phyloP scores from a whole-genome alignment of 169 alveolate species.

The Plasmodium vivax region DNA sequence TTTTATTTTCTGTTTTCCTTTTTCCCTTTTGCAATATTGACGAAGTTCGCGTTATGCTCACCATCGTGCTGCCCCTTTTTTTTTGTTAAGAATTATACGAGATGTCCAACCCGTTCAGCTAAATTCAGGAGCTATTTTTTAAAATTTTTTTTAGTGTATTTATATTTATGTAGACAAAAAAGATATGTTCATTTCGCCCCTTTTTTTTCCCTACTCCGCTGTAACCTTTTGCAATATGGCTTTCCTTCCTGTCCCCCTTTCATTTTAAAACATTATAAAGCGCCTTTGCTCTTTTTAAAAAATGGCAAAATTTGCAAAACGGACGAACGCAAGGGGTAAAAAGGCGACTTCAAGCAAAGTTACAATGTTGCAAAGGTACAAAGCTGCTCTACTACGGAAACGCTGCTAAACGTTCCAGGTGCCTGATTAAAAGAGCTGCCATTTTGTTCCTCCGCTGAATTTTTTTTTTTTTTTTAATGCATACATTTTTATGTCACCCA shows the following conservation, averaged over 20 bases:
- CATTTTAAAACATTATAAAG: constrained; percentile 2
- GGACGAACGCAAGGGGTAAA: background rate
- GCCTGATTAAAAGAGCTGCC: background rate
- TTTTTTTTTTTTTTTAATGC: background rate
- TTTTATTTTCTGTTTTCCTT: background rate
- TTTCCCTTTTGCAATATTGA: background rate
- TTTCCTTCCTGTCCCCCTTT: background rate
- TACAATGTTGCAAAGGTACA: background rate
- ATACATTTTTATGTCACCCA: background rate
- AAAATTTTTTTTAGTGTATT: background rate
- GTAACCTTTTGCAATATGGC: background rate
- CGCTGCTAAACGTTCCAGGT: background rate
- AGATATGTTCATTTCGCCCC: background rate
- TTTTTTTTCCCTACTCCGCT: background rate
- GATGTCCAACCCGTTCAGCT: background rate
- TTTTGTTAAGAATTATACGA: constrained; percentile 1
- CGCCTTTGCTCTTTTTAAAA: background rate
- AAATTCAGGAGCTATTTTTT: background rate
- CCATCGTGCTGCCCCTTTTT: background rate
- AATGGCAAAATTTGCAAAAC: background rate
- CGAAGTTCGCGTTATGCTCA: background rate
- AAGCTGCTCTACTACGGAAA: background rate
- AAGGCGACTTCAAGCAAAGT: background rate
- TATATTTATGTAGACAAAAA: background rate
- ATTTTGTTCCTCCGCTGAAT: background rate